Evolutionary conservation across 441 rosid genomes (phyloP).

Genomic region (Adansonia gregorii): DNA sequence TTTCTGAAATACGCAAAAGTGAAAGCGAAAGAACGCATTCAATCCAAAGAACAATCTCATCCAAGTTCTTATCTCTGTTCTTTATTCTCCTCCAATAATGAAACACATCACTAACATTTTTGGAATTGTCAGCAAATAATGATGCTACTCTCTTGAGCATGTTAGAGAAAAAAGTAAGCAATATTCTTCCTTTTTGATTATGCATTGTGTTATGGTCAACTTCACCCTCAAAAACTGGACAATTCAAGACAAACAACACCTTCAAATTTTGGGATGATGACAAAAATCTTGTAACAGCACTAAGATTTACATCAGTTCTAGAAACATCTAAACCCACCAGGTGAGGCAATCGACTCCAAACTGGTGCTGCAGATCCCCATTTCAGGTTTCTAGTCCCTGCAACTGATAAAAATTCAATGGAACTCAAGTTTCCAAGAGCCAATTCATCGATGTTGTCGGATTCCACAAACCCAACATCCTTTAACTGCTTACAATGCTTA

Average conservation of each 20-base stretch:
- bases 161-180: conserved; percentile 60
- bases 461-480: conserved; percentile 80
- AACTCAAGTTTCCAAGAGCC: conserved; percentile 72
- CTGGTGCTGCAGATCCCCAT: conserved; percentile 68
- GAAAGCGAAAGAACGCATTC: conserved; percentile 88
- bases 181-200: conserved; percentile 61
- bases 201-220: conserved; percentile 39
- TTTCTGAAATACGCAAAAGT: conserved; percentile 83
- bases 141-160: conserved; percentile 69
- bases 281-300: conserved; percentile 73
- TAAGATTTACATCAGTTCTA: conserved; percentile 74
- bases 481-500: conserved; percentile 62
- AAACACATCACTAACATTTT: conserved; percentile 56
- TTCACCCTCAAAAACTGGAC: conserved; percentile 71
- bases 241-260: conserved; percentile 82
- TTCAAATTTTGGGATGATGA: conserved; percentile 70
- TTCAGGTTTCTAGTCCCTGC: conserved; percentile 87
- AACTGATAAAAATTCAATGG: conserved; percentile 73
- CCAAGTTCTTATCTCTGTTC: conserved; percentile 49
- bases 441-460: conserved; percentile 75
- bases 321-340: conserved; percentile 82
- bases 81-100: conserved; percentile 62
- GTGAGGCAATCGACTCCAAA: conserved; percentile 78
- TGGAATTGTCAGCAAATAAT: conserved; percentile 60
- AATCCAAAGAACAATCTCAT: conserved; percentile 78